Percentiles rank a stretch among this genome's conserved stretches.
phyloP scores from a whole-genome alignment of 495 filamentous ascomycete genomes.

The Penicillium psychrofluorescens region DNA sequence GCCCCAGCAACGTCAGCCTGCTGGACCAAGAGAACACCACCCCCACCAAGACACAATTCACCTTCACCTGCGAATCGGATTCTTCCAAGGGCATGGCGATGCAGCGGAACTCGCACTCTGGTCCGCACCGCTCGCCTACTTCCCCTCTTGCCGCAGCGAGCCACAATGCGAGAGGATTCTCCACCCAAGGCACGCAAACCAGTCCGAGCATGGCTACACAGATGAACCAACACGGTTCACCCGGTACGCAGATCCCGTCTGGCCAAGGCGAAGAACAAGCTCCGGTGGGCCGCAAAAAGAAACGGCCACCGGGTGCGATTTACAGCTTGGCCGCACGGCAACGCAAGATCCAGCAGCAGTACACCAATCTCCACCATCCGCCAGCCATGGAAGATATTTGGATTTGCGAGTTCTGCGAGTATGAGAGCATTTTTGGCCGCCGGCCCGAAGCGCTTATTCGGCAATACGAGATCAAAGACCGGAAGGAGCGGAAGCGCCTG shows the following conservation, averaged over 20 bases:
- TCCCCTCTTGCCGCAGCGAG: conserved; percentile 19
- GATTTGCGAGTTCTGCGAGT: conserved; percentile 93
- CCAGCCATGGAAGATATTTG: conserved; percentile 71
- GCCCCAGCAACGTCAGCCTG: conserved; percentile 68
- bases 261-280: conserved; percentile 29
- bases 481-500: conserved; percentile 70
- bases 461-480: conserved; percentile 91
- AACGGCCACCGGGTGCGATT: conserved; percentile 47
- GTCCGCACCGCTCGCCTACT: conserved; percentile 27
- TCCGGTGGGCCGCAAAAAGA: conserved; percentile 45
- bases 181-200: conserved; percentile 58
- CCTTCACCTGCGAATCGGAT: conserved; percentile 81
- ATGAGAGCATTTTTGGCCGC: conserved; percentile 76
- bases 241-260: conserved; percentile 22
- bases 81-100: conserved; percentile 55
- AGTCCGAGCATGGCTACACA: conserved; percentile 44
- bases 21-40: conserved; percentile 60
- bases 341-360: conserved; percentile 62
- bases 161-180: conserved; percentile 30
- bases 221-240: conserved; percentile 21
- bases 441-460: conserved; percentile 80
- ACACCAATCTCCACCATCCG: conserved; percentile 69
- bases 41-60: conserved; percentile 74
- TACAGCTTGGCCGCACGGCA: conserved; percentile 59
- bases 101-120: conserved; percentile 32